Conservation (phyloP, 306 rosid species). For the Quercus aquifolioides region DNA sequence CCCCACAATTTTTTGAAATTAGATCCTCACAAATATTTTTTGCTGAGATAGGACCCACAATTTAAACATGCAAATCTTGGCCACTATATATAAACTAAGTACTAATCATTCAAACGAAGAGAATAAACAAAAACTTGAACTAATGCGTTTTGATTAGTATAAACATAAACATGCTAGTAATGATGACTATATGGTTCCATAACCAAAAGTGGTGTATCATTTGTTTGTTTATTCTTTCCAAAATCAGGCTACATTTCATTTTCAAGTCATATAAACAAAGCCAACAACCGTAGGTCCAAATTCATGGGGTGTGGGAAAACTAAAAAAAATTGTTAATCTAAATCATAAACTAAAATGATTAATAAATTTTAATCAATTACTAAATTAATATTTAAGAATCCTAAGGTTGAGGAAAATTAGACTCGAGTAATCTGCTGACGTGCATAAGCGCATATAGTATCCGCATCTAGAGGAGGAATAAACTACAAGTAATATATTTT, state of each 20-base stretch:
- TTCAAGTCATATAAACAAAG: neutral
- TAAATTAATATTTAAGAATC: neutral
- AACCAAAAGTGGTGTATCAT: neutral
- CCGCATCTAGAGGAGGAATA: conserved; percentile 17
- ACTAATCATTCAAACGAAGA: neutral
- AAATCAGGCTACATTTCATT: neutral
- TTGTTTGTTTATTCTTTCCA: neutral
- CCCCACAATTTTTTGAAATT: neutral
- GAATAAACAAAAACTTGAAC: neutral
- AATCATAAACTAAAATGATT: too few relatives aligned
- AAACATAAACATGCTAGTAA: neutral
- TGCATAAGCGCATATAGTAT: neutral
- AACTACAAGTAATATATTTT: neutral
- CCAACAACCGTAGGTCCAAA: neutral
- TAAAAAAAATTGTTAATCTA: neutral
- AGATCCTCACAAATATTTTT: too few relatives aligned
- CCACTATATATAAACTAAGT: neutral
- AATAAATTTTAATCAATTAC: neutral
- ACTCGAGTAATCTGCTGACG: conserved; percentile 21
- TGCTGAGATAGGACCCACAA: neutral
- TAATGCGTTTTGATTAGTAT: neutral
- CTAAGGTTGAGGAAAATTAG: conserved; percentile 40
- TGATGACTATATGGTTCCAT: neutral
- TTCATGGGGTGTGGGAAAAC: neutral
- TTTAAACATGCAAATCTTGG: conserved; percentile 24